Evolutionary conservation across 305 asterid species (phyloP).

Genomic region (Coffea humblotiana): DNA sequence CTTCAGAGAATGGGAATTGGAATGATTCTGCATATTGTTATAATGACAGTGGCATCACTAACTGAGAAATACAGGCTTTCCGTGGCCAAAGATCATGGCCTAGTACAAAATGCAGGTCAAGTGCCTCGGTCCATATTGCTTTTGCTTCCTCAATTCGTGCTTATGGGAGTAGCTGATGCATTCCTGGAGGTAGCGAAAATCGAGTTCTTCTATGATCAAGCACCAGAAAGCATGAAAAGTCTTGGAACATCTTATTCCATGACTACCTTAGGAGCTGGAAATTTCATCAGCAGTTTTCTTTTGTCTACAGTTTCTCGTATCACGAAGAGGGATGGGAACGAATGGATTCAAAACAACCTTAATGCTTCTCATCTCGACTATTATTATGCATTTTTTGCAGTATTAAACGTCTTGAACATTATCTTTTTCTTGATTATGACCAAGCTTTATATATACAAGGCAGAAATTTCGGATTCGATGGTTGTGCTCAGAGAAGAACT

Average conservation of each 20-base stretch:
- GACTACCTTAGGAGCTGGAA: slow-evolving; percentile 70
- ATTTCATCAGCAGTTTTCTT: slow-evolving; percentile 68
- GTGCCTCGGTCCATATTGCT: slow-evolving; percentile 75
- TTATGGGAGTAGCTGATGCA: slow-evolving; percentile 88
- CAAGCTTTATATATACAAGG: slow-evolving; percentile 66
- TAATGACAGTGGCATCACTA: slow-evolving; percentile 63
- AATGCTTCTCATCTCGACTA: slow-evolving; percentile 77
- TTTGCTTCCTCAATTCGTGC: slow-evolving; percentile 73
- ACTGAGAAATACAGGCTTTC: slow-evolving; percentile 57
- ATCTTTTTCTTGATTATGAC: slow-evolving; percentile 51
- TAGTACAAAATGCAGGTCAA: slow-evolving; percentile 46
- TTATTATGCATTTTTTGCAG: slow-evolving; percentile 61
- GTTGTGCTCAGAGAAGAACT: slow-evolving; percentile 51
- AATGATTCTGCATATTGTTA: slow-evolving; percentile 56
- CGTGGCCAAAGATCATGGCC: slow-evolving; percentile 52
- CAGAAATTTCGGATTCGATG: slow-evolving; percentile 78
- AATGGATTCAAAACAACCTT: slow-evolving; percentile 73
- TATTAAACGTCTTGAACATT: slow-evolving; percentile 56
- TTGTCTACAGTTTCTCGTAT: slow-evolving; percentile 54
- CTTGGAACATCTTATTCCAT: slow-evolving; percentile 72
- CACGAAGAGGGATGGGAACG: slow-evolving; percentile 47
- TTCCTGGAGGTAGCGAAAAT: slow-evolving; percentile 76
- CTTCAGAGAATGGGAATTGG: slow-evolving; percentile 95
- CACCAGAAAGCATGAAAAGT: slow-evolving; percentile 94
- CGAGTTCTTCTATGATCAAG: slow-evolving; percentile 92